phyloP scores from a whole-genome alignment of 2,329 filamentous ascomycete species.

The Phialocephala sp. region DNA sequence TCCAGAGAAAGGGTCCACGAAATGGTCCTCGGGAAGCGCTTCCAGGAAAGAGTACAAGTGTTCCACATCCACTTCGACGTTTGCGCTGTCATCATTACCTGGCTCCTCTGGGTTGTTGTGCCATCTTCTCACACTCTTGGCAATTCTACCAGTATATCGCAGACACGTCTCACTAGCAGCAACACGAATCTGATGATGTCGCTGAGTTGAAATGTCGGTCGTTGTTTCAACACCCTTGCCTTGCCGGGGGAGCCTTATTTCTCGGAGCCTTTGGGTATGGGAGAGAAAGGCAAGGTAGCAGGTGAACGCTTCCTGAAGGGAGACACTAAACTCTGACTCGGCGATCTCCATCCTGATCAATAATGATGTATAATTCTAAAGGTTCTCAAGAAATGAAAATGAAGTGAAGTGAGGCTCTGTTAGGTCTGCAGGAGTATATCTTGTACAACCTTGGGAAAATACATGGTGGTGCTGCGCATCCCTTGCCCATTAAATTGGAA shows the following conservation, averaged over 20 bases:
- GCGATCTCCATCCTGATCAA: slow-evolving; percentile 22
- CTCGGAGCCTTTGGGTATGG: slow-evolving; percentile 18
- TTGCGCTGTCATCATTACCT: slow-evolving; percentile 12
- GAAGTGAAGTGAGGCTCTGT: slow-evolving; percentile 20
- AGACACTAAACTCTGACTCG: slow-evolving; percentile 19
- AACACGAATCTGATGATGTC: slow-evolving; percentile 18
- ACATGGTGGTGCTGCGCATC: slow-evolving; percentile 7
- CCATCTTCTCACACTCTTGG: slow-evolving; percentile 26
- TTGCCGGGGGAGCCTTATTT: slow-evolving; percentile 18
- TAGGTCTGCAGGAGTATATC: not conserved
- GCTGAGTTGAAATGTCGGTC: slow-evolving; percentile 18
- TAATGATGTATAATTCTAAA: not conserved
- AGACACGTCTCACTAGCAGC: slow-evolving; percentile 26
- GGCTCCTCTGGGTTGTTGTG: slow-evolving; percentile 13
- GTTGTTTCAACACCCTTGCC: slow-evolving; percentile 28
- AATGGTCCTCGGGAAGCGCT: slow-evolving; percentile 18
- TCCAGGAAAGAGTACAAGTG: slow-evolving; percentile 16
- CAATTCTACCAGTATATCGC: slow-evolving; percentile 22
- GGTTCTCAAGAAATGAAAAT: slow-evolving; percentile 1
- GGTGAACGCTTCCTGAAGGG: slow-evolving; percentile 29
- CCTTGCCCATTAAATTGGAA: not conserved
- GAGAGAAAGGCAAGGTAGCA: slow-evolving; percentile 25
- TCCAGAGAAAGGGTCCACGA: slow-evolving; percentile 28
- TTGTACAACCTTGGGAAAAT: not conserved
- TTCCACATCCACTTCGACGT: slow-evolving; percentile 16